Evolutionary conservation across 192 early-diverging fungal species (phyloP).

Genomic region (Entomortierella beljakovae): DNA sequence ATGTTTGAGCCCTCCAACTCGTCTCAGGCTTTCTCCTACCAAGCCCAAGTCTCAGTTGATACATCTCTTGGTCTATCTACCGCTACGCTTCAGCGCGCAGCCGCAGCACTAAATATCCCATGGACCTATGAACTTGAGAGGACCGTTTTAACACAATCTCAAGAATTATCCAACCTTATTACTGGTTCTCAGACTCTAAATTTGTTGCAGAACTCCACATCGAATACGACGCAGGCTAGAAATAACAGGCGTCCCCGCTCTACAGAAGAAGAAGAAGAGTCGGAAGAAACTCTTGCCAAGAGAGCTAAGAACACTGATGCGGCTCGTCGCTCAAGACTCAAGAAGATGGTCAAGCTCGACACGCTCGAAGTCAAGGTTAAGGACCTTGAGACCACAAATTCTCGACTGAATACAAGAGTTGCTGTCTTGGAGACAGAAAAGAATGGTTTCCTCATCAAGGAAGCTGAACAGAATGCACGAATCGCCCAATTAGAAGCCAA

Average conservation of each 20-base stretch:
- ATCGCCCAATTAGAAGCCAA: constrained; percentile 55
- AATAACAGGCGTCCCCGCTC: constrained; percentile 10
- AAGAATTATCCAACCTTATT: neutral
- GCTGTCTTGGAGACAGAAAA: constrained; percentile 62
- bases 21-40: neutral
- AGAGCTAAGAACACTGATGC: constrained; percentile 72
- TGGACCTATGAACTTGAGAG: constrained; percentile 24
- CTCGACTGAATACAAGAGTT: constrained; percentile 62
- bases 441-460: constrained; percentile 47
- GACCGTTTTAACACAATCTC: constrained; percentile 6
- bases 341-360: constrained; percentile 63
- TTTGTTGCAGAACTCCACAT: neutral
- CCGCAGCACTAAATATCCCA: constrained; percentile 29
- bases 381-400: constrained; percentile 65
- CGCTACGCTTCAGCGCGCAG: constrained; percentile 15
- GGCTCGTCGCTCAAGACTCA: constrained; percentile 68
- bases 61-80: constrained; percentile 4
- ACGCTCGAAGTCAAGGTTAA: constrained; percentile 63
- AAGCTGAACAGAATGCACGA: constrained; percentile 47
- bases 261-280: constrained; percentile 10
- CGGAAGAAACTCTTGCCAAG: constrained; percentile 38
- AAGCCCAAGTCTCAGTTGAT: neutral
- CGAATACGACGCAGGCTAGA: neutral
- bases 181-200: neutral
- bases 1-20: constrained; percentile 7